Evolutionary conservation across 352 stramenopile species (phyloP).

Genomic region (Pseudoperonospora humuli): DNA sequence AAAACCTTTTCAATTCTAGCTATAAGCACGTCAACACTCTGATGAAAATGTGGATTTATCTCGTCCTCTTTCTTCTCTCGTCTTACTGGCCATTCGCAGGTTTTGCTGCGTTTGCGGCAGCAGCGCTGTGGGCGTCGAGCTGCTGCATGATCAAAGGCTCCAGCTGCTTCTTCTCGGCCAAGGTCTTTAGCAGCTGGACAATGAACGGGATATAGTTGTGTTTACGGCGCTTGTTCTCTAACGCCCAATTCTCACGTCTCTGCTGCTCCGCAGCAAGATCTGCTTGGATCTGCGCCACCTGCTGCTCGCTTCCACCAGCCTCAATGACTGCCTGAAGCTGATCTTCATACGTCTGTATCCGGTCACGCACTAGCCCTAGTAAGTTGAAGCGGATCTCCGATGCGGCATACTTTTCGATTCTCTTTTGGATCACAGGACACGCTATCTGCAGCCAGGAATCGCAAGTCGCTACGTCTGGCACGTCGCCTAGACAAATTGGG

Average conservation of each 20-base stretch:
- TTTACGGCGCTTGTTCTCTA: slow-evolving; percentile 90
- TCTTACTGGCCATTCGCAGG: slow-evolving; percentile 11
- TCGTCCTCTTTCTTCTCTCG: slow-evolving; percentile 5
- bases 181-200: slow-evolving; percentile 88
- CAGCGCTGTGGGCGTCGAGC: slow-evolving; percentile 19
- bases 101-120: slow-evolving; percentile 14
- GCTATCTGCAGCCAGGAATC: slow-evolving; percentile 87
- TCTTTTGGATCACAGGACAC: slow-evolving; percentile 87
- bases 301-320: slow-evolving; percentile 25
- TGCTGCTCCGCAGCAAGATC: slow-evolving; percentile 43
- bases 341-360: slow-evolving; percentile 47
- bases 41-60: slow-evolving; percentile 3
- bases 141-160: slow-evolving; percentile 71
- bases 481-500: slow-evolving; percentile 83
- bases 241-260: slow-evolving; percentile 75
- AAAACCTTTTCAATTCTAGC: background rate
- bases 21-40: slow-evolving; percentile 5
- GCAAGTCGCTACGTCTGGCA: slow-evolving; percentile 14
- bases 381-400: slow-evolving; percentile 97
- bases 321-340: slow-evolving; percentile 34
- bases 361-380: slow-evolving; percentile 87
- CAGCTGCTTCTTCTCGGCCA: slow-evolving; percentile 87
- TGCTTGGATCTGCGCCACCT: slow-evolving; percentile 39
- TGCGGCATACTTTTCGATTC: slow-evolving; percentile 86
- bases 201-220: slow-evolving; percentile 97